Conservation (phyloP, 495 filamentous ascomycete species). For the Penicillium subrubescens region DNA sequence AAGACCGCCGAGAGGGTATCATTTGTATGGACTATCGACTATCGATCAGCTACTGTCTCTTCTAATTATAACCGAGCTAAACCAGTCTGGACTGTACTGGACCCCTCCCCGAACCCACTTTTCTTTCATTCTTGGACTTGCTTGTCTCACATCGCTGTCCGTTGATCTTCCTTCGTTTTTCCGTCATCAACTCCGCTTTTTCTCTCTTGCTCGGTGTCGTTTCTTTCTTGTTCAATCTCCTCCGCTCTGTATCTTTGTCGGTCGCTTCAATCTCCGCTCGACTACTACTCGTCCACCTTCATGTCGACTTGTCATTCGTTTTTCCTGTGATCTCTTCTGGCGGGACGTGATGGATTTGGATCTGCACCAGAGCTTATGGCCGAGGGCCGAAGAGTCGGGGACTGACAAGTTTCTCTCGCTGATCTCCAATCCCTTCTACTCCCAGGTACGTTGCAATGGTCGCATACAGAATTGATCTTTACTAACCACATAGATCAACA, state of each 20-base stretch:
- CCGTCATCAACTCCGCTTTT: constrained; percentile 15
- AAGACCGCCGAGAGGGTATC: background rate
- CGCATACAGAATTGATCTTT: background rate
- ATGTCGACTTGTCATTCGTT: constrained; percentile 28
- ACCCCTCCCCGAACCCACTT: constrained; percentile 24
- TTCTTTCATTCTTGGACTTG: constrained; percentile 19
- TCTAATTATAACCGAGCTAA: constrained; percentile 16
- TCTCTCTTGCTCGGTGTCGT: constrained; percentile 8
- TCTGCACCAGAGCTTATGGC: constrained; percentile 29
- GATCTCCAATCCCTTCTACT: constrained; percentile 52
- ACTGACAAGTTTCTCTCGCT: constrained; percentile 48
- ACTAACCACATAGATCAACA: constrained; percentile 20
- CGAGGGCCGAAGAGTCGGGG: constrained; percentile 17
- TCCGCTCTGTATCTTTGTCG: background rate
- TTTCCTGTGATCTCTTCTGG: constrained; percentile 3
- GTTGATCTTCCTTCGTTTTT: constrained; percentile 22
- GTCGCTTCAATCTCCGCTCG: background rate
- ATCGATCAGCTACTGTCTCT: constrained; percentile 9
- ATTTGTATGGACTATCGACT: background rate
- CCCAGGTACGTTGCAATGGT: constrained; percentile 34
- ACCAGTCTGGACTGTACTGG: constrained; percentile 16
- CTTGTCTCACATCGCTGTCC: constrained; percentile 21
- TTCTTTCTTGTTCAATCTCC: constrained; percentile 10
- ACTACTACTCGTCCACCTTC: constrained; percentile 9
- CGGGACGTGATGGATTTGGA: constrained; percentile 39